A percentile compares a stretch with the other conserved stretches of the same genome.
These are phyloP conservation scores for Plasmodium relictum DNA, from an alignment of 169 alveolate genomes.

Conservation along the genomic window DNA sequence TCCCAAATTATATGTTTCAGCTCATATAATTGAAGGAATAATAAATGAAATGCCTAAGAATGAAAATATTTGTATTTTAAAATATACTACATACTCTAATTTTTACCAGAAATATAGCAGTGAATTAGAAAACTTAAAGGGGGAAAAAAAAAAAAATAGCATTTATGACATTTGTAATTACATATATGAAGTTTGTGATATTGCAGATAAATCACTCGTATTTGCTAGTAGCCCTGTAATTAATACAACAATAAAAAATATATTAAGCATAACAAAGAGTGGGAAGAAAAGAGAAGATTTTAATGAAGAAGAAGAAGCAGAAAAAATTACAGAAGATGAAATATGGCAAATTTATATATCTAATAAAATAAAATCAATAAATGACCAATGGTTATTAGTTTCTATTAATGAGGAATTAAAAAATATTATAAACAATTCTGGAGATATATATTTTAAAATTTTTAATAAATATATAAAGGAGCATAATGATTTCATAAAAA, in stretches of 20 bases:
- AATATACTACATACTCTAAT: constrained; percentile 51
- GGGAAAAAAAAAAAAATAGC: constrained; percentile 14
- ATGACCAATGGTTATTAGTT: constrained; percentile 73
- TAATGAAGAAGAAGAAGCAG: constrained; percentile 63
- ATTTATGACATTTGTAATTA: constrained; percentile 63
- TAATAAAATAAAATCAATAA: constrained; percentile 43
- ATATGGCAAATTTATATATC: constrained; percentile 77
- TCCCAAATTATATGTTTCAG: constrained; percentile 65
- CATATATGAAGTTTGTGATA: constrained; percentile 75
- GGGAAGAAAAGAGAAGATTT: constrained; percentile 76
- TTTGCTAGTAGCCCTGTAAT: constrained; percentile 73
- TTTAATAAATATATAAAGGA: constrained; percentile 71
- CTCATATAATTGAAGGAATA: constrained; percentile 76
- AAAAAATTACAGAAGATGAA: constrained; percentile 58
- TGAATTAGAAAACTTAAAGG: constrained; percentile 31
- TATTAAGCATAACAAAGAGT: constrained; percentile 75
- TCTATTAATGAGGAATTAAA: constrained; percentile 66
- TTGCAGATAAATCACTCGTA: constrained; percentile 68
- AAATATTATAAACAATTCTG: constrained; percentile 39
- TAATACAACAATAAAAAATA: constrained; percentile 66
- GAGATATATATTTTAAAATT: constrained; percentile 62
- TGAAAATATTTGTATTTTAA: constrained; percentile 70
- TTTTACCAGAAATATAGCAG: constrained; percentile 53
- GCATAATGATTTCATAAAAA: constrained; percentile 52
- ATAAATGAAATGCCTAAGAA: constrained; percentile 61